Percentiles rank a stretch among this genome's conserved stretches.
Conservation (phyloP, 805 yeast species). For the Wickerhamiella nectarea region DNA sequence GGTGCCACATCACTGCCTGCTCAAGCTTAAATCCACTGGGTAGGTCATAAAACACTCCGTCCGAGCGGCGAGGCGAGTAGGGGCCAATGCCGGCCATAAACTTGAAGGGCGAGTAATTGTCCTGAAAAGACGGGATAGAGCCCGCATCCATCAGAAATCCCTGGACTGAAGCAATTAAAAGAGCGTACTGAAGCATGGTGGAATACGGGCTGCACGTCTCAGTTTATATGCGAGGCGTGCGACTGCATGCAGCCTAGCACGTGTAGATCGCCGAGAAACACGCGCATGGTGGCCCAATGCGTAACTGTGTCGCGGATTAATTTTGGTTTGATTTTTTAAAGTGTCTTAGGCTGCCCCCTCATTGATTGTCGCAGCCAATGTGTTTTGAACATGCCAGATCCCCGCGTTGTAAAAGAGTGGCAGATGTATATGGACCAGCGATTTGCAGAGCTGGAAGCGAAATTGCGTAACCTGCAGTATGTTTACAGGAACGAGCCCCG, state of each 20-base stretch:
- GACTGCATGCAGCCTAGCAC: neutral
- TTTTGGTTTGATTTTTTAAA: too few relatives aligned
- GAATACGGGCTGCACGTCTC: neutral
- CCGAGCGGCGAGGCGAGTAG: slow-evolving; percentile 34
- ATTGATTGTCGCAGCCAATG: neutral
- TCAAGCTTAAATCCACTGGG: slow-evolving; percentile 36
- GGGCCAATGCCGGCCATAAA: slow-evolving; percentile 40
- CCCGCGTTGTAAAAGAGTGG: neutral
- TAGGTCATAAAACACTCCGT: slow-evolving; percentile 34
- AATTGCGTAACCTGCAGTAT: neutral
- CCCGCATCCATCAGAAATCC: neutral
- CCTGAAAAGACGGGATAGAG: slow-evolving; percentile 20
- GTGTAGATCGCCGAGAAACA: neutral
- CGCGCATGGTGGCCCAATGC: too few relatives aligned
- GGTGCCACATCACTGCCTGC: slow-evolving; percentile 36
- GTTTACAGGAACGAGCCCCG: neutral
- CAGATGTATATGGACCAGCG: neutral
- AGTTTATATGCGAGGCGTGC: neutral
- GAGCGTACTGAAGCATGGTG: neutral
- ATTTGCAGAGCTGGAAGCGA: neutral
- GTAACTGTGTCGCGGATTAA: too few relatives aligned
- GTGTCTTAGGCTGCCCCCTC: neutral
- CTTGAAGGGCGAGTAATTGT: slow-evolving; percentile 34
- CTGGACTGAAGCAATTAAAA: neutral
- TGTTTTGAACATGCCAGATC: neutral